Evolutionary conservation across 257 asterid genomes (phyloP).

Genomic region (Solanum lignicaule): DNA sequence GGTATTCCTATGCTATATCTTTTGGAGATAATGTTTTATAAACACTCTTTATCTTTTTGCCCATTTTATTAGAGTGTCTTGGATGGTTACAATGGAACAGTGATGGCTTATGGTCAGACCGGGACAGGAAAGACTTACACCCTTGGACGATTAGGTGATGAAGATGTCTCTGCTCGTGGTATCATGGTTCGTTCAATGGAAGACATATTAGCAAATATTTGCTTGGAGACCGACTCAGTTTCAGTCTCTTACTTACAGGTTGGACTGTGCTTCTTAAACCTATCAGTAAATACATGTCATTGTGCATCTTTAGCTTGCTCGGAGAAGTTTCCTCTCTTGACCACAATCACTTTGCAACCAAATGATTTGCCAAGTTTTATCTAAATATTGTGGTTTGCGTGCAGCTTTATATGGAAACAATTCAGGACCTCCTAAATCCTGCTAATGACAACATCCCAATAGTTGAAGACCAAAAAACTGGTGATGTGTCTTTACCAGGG

Average conservation of each 20-base stretch:
- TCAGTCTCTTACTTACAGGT: constrained; percentile 96
- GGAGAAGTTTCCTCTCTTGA: neutral
- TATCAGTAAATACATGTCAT: neutral
- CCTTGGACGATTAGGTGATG: constrained; percentile 93
- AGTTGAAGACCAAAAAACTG: constrained; percentile 89
- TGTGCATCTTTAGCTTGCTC: neutral
- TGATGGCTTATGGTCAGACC: constrained; percentile 99
- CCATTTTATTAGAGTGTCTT: constrained; percentile 61
- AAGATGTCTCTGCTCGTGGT: constrained; percentile 97
- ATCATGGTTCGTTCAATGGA: constrained; percentile 99
- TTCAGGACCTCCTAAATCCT: constrained; percentile 92
- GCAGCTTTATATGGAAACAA: constrained; percentile 96
- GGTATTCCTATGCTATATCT: neutral
- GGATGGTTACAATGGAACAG: constrained; percentile 98
- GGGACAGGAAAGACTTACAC: constrained; percentile 99
- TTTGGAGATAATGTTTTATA: neutral
- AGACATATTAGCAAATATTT: constrained; percentile 79
- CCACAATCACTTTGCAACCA: neutral
- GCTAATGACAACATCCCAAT: constrained; percentile 88
- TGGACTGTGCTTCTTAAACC: neutral
- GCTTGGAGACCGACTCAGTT: constrained; percentile 69
- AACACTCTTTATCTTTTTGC: neutral
- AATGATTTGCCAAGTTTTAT: constrained; percentile 5
- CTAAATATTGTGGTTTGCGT: constrained; percentile 8
- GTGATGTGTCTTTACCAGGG: constrained; percentile 99